These are phyloP conservation scores for Aspergillus pseudoglaucus DNA, from an alignment of 2,329 filamentous ascomycete genomes.

Conservation along the genomic window DNA sequence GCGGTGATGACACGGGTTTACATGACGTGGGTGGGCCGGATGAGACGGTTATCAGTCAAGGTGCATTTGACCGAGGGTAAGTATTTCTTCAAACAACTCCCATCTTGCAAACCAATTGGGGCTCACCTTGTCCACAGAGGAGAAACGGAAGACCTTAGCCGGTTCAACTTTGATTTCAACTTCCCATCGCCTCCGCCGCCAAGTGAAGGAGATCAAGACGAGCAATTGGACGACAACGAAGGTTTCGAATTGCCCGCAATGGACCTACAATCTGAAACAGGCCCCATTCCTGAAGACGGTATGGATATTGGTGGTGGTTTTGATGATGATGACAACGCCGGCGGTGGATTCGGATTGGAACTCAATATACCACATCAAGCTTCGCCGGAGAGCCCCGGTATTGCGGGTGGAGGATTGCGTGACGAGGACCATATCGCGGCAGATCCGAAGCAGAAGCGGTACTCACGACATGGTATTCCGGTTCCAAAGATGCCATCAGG, in stretches of 20 bases:
- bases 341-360: constrained; percentile 27
- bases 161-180: constrained; percentile 37
- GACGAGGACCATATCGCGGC: constrained; percentile 23
- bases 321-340: constrained; percentile 12
- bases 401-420: constrained; percentile 31
- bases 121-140: constrained; percentile 22
- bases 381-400: constrained; percentile 24
- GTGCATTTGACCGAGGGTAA: constrained; percentile 35
- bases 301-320: not conserved
- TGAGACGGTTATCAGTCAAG: constrained; percentile 31
- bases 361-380: constrained; percentile 21
- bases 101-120: not conserved
- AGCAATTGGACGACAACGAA: constrained; percentile 28
- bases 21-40: constrained; percentile 30
- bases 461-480: constrained; percentile 66
- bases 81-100: constrained; percentile 6
- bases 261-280: constrained; percentile 20
- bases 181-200: constrained; percentile 32
- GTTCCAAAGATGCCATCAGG: constrained; percentile 68
- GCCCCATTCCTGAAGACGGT: constrained; percentile 19
- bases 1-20: constrained; percentile 33
- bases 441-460: constrained; percentile 45
- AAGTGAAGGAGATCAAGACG: constrained; percentile 21
- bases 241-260: constrained; percentile 27
- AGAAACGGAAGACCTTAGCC: constrained; percentile 38